Percentiles rank a stretch among this genome's conserved stretches.
These are phyloP conservation scores for Ehretia macrophylla DNA, from an alignment of 257 asterid genomes.

Conservation along the genomic window DNA sequence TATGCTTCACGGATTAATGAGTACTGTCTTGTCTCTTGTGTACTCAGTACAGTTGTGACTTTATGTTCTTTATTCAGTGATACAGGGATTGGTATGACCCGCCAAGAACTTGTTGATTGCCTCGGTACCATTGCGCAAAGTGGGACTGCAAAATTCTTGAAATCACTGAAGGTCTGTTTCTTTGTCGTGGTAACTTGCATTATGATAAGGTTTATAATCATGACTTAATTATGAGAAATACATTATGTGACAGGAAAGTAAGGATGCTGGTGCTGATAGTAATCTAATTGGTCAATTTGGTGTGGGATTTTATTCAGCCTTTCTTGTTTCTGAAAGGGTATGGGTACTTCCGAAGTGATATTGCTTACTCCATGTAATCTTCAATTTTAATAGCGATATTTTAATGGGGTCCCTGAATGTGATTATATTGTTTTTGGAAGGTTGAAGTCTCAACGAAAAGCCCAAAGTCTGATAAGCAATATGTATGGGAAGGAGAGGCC, in stretches of 20 bases:
- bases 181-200: not conserved
- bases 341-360: constrained; percentile 1
- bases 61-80: constrained; percentile 49
- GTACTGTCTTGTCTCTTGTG: constrained; percentile 2
- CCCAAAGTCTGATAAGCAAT: constrained; percentile 93
- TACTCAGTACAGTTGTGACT: constrained; percentile 13
- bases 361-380: not conserved
- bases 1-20: constrained; percentile 28
- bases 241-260: constrained; percentile 69
- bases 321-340: constrained; percentile 92
- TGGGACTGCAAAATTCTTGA: constrained; percentile 96
- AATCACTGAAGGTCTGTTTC: constrained; percentile 69
- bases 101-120: constrained; percentile 84
- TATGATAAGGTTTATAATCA: not conserved
- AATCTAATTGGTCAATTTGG: constrained; percentile 99
- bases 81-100: constrained; percentile 96
- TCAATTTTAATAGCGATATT: not conserved
- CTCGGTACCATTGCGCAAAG: constrained; percentile 99
- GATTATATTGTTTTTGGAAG: constrained; percentile 32
- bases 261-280: constrained; percentile 90
- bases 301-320: constrained; percentile 95
- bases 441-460: constrained; percentile 98
- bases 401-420: not conserved
- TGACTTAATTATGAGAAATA: constrained; percentile 1
- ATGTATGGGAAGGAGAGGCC: constrained; percentile 96